Percentiles rank a stretch among this genome's conserved stretches.
These are phyloP conservation scores for Toxoplasma gondii DNA, from an alignment of 169 alveolate genomes.

Conservation along the genomic window DNA sequence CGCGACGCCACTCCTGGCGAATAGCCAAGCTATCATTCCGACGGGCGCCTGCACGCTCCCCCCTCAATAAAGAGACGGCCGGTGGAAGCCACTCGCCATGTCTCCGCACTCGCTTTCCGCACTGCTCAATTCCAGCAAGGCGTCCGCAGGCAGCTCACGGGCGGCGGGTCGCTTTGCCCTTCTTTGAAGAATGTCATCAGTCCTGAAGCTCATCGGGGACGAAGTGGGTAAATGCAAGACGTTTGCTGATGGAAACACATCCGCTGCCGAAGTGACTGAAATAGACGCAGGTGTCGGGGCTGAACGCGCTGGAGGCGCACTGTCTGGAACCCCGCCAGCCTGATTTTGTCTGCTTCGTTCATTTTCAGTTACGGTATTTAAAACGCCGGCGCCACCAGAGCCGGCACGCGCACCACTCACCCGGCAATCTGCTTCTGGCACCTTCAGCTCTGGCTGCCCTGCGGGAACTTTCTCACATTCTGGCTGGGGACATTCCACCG, in stretches of 20 bases:
- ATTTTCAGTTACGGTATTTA: no score
- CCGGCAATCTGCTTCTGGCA: background rate
- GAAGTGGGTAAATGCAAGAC: background rate
- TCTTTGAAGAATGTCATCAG: background rate
- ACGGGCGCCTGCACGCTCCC: no score
- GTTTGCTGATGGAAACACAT: background rate
- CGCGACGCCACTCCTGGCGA: no score
- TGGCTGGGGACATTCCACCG: background rate
- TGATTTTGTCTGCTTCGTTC: no score
- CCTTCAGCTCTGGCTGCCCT: background rate
- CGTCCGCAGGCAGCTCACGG: background rate
- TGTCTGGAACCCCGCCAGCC: no score
- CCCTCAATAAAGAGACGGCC: no score
- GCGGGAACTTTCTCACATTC: background rate
- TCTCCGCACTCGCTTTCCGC: background rate
- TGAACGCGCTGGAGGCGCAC: no score
- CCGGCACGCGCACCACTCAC: no score
- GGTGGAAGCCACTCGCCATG: no score
- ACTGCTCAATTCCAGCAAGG: background rate
- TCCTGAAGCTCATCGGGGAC: background rate
- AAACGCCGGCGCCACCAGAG: no score
- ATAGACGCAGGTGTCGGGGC: background rate
- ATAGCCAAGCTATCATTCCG: no score
- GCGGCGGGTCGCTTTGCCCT: background rate
- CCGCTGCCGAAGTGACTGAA: background rate